Base-by-base conservation (phyloP, 768 basidiomycete genomes). In the Mycena alexandri region DNA sequence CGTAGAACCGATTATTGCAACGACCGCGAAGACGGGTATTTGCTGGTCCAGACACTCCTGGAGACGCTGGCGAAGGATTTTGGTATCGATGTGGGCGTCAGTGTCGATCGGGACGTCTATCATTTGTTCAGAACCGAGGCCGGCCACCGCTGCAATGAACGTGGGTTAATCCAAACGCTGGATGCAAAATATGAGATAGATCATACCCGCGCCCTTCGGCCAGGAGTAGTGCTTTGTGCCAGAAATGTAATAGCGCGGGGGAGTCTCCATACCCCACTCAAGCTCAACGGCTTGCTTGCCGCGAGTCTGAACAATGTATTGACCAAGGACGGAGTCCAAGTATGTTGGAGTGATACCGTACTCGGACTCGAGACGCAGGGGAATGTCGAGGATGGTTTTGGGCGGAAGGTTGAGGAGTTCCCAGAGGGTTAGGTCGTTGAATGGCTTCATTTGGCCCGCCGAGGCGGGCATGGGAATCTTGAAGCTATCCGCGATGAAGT, bases 191-290 rank as follows among this genome's bases (percentile, higher is more conserved):
- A 36, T 25, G 38, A 61, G 22, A 62, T 19, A 51, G 14, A 63
- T 51, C 77, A 54, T 65, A 84, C 84, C 80, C 24, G 81, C 79
- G 21, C 77, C 78, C 69, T 86, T 86, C 14, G 83, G 82, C 84
- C 84, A 86, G 4, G 84, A 85, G 61, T 82, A 84, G 71, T 84
- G 83, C 19, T 75, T 77, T 13, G 81, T 80, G 44, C 64, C 74
- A 2, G 77, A 69, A 29, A 77, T 72, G 19, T 79, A 53, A 56
- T 78, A 78, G 44, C 67, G 70, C 38, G 77, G 75, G 38, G 69
- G 48, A 44, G 71, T 47, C 56, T 70, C 65, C 36, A 80, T 73
- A 16, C 71, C 69, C 57, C 72, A 79, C 34, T 76, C 64, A 29
- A 63, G 57, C 66, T 75, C 76, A 9, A 81, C 68, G 1, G 63